Percentiles rank a stretch among this genome's conserved stretches.
phyloP scores from a whole-genome alignment of 371 early-diverging fungal genomes.

The Mortierella sp. region DNA sequence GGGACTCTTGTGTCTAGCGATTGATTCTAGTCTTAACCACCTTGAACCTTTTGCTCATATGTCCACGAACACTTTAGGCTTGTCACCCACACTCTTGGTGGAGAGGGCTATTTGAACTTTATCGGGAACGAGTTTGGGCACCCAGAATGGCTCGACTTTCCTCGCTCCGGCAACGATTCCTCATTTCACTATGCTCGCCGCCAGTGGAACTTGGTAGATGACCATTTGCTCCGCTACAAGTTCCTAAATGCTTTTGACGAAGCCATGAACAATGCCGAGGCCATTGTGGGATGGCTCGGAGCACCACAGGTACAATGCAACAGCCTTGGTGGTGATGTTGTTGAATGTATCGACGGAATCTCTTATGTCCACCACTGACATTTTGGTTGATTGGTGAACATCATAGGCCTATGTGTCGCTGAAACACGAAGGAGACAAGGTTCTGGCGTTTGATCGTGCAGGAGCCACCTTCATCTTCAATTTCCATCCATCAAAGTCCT shows the following conservation, averaged over 20 bases:
- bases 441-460: slow-evolving; percentile 93
- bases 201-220: slow-evolving; percentile 93
- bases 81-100: slow-evolving; percentile 89
- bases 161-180: slow-evolving; percentile 90
- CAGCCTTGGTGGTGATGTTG: neutral
- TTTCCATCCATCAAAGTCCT: slow-evolving; percentile 90
- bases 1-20: too few species aligned
- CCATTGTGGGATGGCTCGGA: slow-evolving; percentile 75
- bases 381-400: too few species aligned
- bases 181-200: slow-evolving; percentile 95
- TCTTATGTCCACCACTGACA: too few species aligned
- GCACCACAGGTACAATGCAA: slow-evolving; percentile 59
- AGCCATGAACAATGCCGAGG: slow-evolving; percentile 84
- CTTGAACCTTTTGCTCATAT: too few species aligned
- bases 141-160: slow-evolving; percentile 99
- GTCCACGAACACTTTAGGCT: slow-evolving; percentile 59
- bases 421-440: slow-evolving; percentile 92
- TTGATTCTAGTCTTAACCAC: too few species aligned
- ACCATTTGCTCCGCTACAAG: slow-evolving; percentile 88
- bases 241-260: slow-evolving; percentile 90
- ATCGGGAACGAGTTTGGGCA: slow-evolving; percentile 98
- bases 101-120: slow-evolving; percentile 96
- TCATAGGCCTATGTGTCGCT: slow-evolving; percentile 81
- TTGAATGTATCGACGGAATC: too few species aligned
- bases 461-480: slow-evolving; percentile 92